Conservation (phyloP, 257 asterid genomes). For the Fraxinus cuspidata region DNA sequence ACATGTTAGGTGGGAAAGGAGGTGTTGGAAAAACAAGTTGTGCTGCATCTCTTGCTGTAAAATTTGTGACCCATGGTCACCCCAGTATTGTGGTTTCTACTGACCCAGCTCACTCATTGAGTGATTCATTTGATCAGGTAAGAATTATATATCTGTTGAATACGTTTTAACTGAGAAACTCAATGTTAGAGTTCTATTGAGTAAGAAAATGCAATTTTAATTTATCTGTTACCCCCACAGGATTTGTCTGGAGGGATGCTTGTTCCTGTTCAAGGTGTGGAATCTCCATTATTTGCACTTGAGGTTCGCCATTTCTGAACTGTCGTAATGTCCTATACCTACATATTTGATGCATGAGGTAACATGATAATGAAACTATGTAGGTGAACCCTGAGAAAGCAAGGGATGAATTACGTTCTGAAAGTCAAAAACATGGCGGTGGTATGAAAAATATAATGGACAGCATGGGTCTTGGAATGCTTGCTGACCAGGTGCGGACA, state of each 20-base stretch:
- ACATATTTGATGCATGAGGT: conserved; percentile 14
- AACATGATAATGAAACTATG: conserved; percentile 10
- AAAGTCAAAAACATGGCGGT: conserved; percentile 34
- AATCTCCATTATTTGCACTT: conserved; percentile 69
- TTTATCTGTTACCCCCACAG: conserved; percentile 30
- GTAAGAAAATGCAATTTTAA: conserved; percentile 6
- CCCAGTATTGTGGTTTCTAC: conserved; percentile 69
- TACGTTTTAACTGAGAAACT: not conserved
- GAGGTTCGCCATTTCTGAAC: conserved; percentile 47
- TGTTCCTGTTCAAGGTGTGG: conserved; percentile 69
- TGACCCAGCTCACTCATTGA: conserved; percentile 79
- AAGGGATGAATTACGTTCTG: conserved; percentile 54
- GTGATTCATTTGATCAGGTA: conserved; percentile 84
- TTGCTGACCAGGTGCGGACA: conserved; percentile 59
- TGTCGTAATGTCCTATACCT: conserved; percentile 15
- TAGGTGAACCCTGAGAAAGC: conserved; percentile 67
- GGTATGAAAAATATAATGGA: conserved; percentile 58
- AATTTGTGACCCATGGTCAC: conserved; percentile 67
- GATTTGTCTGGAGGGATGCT: conserved; percentile 72
- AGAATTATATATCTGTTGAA: conserved; percentile 15
- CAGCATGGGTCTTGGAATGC: conserved; percentile 69
- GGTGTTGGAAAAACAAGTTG: conserved; percentile 89
- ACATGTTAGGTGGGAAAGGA: conserved; percentile 82
- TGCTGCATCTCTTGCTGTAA: conserved; percentile 82
- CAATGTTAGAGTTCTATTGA: not conserved